These are phyloP conservation scores for Hypoxylon sp. DNA, from an alignment of 2,329 filamentous ascomycete genomes.

Conservation along the genomic window DNA sequence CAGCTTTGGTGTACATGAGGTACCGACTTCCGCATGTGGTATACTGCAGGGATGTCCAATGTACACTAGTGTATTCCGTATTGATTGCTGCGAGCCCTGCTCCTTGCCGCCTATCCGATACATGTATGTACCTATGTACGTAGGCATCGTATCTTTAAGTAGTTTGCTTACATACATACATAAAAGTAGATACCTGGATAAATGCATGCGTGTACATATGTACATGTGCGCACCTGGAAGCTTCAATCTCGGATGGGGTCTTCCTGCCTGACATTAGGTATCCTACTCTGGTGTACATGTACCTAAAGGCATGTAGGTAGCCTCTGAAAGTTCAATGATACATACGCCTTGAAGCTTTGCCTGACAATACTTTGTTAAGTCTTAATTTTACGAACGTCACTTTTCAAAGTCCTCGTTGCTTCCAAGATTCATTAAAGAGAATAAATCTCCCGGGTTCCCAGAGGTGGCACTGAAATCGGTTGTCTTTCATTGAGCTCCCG, in stretches of 20 bases:
- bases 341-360: neutral
- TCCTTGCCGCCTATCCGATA: conserved; percentile 14
- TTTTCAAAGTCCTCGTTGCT: neutral
- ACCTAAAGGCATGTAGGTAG: too few species aligned
- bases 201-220: too few species aligned
- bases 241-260: too few species aligned
- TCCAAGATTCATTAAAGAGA: neutral
- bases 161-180: neutral
- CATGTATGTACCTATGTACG: neutral
- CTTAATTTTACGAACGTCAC: neutral
- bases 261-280: conserved; percentile 10
- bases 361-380: too few species aligned
- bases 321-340: too few species aligned
- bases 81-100: neutral
- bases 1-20: conserved; percentile 3
- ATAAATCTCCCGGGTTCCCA: neutral
- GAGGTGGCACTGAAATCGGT: neutral
- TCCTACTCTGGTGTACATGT: too few species aligned
- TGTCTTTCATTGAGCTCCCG: neutral
- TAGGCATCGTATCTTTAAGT: neutral
- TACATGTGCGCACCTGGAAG: too few species aligned
- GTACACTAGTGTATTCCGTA: too few species aligned
- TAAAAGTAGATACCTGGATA: too few species aligned
- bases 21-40: conserved; percentile 15
- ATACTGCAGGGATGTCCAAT: conserved; percentile 9